A percentile compares a stretch with the other conserved stretches of the same genome.
Conservation (phyloP, 257 asterid genomes). For the Nicotiana attenuata region DNA sequence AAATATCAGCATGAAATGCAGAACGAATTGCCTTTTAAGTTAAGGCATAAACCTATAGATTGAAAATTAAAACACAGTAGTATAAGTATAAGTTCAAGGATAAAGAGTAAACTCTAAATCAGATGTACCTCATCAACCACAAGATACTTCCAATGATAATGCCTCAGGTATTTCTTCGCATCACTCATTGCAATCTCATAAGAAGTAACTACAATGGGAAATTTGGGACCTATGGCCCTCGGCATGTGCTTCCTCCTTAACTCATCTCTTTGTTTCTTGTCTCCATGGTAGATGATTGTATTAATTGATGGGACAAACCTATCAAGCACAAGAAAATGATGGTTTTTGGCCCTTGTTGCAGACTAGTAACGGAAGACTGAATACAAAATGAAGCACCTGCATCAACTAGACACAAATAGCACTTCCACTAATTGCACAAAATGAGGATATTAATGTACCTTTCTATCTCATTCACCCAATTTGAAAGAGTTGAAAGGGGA, state of each 20-base stretch:
- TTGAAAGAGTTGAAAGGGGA: constrained; percentile 94
- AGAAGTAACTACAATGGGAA: constrained; percentile 85
- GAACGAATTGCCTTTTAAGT: not conserved
- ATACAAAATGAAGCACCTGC: not conserved
- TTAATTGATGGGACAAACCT: constrained; percentile 78
- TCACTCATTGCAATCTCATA: constrained; percentile 77
- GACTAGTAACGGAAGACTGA: not conserved
- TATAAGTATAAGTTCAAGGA: not conserved
- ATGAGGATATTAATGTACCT: constrained; percentile 36
- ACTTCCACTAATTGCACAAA: not conserved
- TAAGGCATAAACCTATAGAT: not conserved
- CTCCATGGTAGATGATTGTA: constrained; percentile 85
- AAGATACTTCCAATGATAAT: constrained; percentile 81
- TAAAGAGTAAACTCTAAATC: not conserved
- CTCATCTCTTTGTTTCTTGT: constrained; percentile 63
- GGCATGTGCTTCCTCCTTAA: constrained; percentile 84
- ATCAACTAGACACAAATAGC: not conserved
- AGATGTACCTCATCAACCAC: constrained; percentile 89
- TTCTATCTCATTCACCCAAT: constrained; percentile 85
- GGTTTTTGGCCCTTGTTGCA: constrained; percentile 5
- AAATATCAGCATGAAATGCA: not conserved
- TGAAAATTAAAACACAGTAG: not conserved
- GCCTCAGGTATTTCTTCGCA: constrained; percentile 57
- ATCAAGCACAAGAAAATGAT: constrained; percentile 8
- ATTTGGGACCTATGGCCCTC: constrained; percentile 65